These are phyloP conservation scores for Paracoccidioides brasiliensis DNA, from an alignment of 2,329 filamentous ascomycete species.

Conservation along the genomic window DNA sequence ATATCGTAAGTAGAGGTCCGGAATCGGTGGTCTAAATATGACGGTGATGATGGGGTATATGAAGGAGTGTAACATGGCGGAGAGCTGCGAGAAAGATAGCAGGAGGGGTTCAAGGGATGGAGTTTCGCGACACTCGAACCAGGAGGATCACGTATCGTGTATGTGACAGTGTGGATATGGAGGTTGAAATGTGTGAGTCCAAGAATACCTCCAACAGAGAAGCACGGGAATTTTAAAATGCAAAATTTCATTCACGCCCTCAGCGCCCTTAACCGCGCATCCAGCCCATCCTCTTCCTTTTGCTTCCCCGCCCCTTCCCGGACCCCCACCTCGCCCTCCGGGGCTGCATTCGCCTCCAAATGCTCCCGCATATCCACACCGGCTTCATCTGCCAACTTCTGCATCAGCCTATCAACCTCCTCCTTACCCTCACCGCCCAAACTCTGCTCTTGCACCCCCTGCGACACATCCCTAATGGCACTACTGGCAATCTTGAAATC, in stretches of 20 bases:
- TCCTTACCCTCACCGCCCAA: conserved; percentile 20
- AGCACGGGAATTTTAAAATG: conserved; percentile 3
- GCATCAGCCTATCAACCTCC: conserved; percentile 32
- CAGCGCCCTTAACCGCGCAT: conserved; percentile 28
- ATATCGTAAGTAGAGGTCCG: too few relatives aligned
- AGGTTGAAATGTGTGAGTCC: too few relatives aligned
- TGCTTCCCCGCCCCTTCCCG: conserved; percentile 20
- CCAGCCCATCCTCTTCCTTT: conserved; percentile 29
- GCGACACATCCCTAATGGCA: conserved; percentile 30
- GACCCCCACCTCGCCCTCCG: conserved; percentile 25
- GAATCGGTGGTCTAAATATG: too few relatives aligned
- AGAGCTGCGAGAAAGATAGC: too few relatives aligned
- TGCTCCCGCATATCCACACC: conserved; percentile 31
- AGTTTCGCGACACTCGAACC: too few relatives aligned
- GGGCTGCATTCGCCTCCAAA: conserved; percentile 26
- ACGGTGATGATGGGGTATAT: too few relatives aligned
- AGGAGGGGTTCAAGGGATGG: too few relatives aligned
- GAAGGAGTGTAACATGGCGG: too few relatives aligned
- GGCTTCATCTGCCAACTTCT: conserved; percentile 32
- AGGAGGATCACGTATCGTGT: too few relatives aligned
- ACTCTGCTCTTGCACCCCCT: conserved; percentile 31
- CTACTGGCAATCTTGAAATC: conserved; percentile 33
- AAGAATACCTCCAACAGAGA: not conserved
- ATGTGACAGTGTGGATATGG: too few relatives aligned
- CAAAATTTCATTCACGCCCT: conserved; percentile 25